Conservation (phyloP, 352 stramenopile genomes). For the Globisporangium sylvaticum region DNA sequence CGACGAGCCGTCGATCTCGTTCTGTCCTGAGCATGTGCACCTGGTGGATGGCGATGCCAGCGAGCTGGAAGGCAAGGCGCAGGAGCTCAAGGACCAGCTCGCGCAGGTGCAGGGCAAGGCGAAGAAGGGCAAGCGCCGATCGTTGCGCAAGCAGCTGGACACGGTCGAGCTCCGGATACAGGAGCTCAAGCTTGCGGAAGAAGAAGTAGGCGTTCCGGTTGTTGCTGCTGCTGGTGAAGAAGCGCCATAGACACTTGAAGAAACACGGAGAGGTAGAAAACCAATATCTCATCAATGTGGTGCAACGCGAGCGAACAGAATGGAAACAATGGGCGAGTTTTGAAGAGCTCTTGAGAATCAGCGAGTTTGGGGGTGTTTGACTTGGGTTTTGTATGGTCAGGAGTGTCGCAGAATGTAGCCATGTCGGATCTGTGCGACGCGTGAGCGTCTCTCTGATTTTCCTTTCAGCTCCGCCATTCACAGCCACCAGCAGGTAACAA, state of each 20-base stretch:
- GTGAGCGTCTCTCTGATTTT: neutral
- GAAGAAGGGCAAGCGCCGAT: conserved; percentile 68
- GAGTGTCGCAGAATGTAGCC: conserved; percentile 2
- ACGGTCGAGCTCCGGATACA: conserved; percentile 64
- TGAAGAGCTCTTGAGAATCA: neutral
- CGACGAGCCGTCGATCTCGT: conserved; percentile 28
- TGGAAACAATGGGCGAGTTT: neutral
- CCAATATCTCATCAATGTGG: neutral
- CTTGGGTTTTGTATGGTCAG: neutral
- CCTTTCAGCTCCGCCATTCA: too few species aligned
- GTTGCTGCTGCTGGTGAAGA: neutral
- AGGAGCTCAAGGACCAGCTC: conserved; percentile 31
- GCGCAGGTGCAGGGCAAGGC: conserved; percentile 31
- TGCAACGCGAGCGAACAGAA: neutral
- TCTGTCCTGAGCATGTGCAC: conserved; percentile 55
- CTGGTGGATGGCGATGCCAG: conserved; percentile 39
- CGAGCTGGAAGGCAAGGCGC: conserved; percentile 30
- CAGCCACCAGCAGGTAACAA: too few species aligned
- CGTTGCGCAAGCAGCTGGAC: conserved; percentile 78
- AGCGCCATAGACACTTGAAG: conserved; percentile 1
- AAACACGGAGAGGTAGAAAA: neutral
- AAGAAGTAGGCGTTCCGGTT: too few species aligned
- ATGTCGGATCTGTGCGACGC: neutral
- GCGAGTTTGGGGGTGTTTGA: neutral
- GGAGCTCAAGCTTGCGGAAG: conserved; percentile 14